A percentile compares a stretch with the other conserved stretches of the same genome.
These are phyloP conservation scores for Chaetomiaceae sp. DNA, from an alignment of 2,329 filamentous ascomycete genomes.

Conservation along the genomic window DNA sequence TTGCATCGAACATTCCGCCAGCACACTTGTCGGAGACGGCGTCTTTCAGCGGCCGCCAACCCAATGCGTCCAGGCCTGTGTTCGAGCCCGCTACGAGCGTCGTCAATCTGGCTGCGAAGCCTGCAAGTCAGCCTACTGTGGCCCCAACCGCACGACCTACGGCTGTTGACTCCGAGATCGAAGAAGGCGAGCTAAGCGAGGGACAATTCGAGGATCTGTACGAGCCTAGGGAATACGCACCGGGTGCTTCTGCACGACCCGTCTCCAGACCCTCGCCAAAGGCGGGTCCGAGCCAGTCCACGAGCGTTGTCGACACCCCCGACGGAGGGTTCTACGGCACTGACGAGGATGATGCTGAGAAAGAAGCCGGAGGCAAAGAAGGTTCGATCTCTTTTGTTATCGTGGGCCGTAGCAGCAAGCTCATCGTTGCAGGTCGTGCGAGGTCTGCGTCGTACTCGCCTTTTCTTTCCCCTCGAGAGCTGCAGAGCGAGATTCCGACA, in stretches of 20 bases:
- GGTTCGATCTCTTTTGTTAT: constrained; percentile 2
- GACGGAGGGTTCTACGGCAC: constrained; percentile 26
- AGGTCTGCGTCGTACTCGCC: constrained; percentile 23
- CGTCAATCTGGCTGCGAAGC: not conserved
- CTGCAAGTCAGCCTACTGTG: constrained; percentile 3
- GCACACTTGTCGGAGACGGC: too few species aligned
- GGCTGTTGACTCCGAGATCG: constrained; percentile 31
- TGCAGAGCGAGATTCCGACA: constrained; percentile 13
- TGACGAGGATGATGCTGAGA: constrained; percentile 24
- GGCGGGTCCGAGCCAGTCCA: constrained; percentile 13
- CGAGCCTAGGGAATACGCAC: constrained; percentile 33
- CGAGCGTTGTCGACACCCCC: constrained; percentile 22
- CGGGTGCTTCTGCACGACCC: not conserved
- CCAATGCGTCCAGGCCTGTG: too few species aligned
- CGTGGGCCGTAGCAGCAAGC: not conserved
- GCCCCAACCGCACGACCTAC: not conserved
- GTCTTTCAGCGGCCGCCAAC: too few species aligned
- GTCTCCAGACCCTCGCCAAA: constrained; percentile 3
- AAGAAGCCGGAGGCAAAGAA: not conserved
- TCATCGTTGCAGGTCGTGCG: constrained; percentile 14
- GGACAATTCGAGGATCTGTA: constrained; percentile 55
- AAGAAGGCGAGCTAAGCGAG: constrained; percentile 76
- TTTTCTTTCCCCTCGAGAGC: constrained; percentile 22
- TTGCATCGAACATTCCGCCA: not conserved
- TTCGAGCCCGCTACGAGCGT: too few species aligned